Conservation (phyloP, 2,329 filamentous ascomycete genomes). For the Pyrenophora teres region DNA sequence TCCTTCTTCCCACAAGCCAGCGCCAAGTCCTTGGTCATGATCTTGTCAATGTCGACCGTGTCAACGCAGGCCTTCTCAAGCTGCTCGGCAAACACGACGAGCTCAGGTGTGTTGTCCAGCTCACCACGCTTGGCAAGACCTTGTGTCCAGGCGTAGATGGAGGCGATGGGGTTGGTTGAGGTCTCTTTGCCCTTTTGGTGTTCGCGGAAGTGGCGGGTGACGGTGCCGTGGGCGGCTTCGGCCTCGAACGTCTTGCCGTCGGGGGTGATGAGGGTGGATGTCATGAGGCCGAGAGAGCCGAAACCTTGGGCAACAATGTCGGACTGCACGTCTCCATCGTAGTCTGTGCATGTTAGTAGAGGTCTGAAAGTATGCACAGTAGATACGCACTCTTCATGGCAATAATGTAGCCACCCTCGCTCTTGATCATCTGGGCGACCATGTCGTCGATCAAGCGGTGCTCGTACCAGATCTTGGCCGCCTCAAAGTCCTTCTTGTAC, state of each 20-base stretch:
- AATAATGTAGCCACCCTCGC: conserved; percentile 92
- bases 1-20: conserved; percentile 88
- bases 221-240: conserved; percentile 96
- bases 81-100: conserved; percentile 87
- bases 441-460: conserved; percentile 99
- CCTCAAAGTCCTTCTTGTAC: conserved; percentile 89
- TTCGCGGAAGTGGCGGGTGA: conserved; percentile 97
- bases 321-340: conserved; percentile 98
- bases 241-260: conserved; percentile 97
- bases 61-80: conserved; percentile 94
- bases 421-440: conserved; percentile 99
- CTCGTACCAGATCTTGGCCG: conserved; percentile 97
- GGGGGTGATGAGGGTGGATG: conserved; percentile 93
- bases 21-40: conserved; percentile 99
- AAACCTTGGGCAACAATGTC: conserved; percentile 98
- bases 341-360: conserved; percentile 65
- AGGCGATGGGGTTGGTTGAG: conserved; percentile 97
- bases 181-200: conserved; percentile 98
- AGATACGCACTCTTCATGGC: conserved; percentile 81
- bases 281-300: conserved; percentile 97
- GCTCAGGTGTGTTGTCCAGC: conserved; percentile 89
- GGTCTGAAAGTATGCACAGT: no score
- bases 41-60: conserved; percentile 87
- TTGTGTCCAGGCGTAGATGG: conserved; percentile 98
- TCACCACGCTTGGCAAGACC: conserved; percentile 91